Percentiles rank a stretch among this genome's conserved stretches.
phyloP scores from a whole-genome alignment of 495 filamentous ascomycete species.

The Wilcoxina mikolae region DNA sequence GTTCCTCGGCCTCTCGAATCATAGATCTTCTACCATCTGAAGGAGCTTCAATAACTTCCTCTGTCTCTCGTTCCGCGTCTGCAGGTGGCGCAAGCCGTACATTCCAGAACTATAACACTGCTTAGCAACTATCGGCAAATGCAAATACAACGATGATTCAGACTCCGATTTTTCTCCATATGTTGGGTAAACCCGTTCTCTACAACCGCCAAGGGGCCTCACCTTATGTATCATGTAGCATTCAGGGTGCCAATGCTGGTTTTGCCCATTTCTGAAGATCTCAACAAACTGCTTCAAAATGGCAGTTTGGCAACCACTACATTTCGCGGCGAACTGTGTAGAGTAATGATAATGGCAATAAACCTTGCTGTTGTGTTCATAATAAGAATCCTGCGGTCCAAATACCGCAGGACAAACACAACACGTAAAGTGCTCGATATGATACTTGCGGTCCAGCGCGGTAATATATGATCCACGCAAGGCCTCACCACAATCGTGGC shows the following conservation, averaged over 20 bases:
- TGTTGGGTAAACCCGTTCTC: neutral
- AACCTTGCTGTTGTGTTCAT: constrained; percentile 90
- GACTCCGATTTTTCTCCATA: neutral
- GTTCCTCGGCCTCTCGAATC: constrained; percentile 73
- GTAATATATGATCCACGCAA: constrained; percentile 97
- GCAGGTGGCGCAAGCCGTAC: constrained; percentile 54
- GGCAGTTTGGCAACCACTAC: constrained; percentile 92
- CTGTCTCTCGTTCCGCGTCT: constrained; percentile 35
- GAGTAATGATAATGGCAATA: constrained; percentile 99
- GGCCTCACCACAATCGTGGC: constrained; percentile 80
- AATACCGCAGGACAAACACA: constrained; percentile 95
- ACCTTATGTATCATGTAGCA: constrained; percentile 99
- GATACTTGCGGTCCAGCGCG: constrained; percentile 91
- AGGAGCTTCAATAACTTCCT: constrained; percentile 35
- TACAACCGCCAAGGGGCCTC: constrained; percentile 4
- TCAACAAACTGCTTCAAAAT: constrained; percentile 99
- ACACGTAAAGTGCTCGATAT: constrained; percentile 98
- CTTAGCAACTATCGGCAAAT: neutral
- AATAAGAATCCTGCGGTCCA: constrained; percentile 94
- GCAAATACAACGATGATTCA: neutral
- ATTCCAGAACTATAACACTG: constrained; percentile 63
- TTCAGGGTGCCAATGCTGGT: constrained; percentile 99
- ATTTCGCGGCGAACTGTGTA: constrained; percentile 89
- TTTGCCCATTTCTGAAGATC: constrained; percentile 91
- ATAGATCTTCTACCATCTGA: constrained; percentile 58